Evolutionary conservation across 2,329 filamentous ascomycete genomes (phyloP).

Genomic region (Madurella fahalii): DNA sequence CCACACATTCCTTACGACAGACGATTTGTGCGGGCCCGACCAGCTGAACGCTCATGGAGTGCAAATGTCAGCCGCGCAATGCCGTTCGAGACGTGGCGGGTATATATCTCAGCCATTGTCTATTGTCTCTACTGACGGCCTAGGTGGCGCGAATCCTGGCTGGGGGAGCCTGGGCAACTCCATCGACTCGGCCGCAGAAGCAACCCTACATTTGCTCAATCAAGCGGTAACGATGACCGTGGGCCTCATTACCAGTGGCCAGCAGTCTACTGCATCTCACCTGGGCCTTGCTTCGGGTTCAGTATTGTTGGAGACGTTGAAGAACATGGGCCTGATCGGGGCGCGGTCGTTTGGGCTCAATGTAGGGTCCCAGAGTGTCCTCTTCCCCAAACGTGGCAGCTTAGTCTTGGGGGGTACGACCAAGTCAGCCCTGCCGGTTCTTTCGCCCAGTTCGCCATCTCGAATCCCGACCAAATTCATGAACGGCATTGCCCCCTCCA

Average conservation of each 20-base stretch:
- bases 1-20: conserved; percentile 7
- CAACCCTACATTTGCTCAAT: conserved; percentile 1
- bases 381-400: conserved; percentile 9
- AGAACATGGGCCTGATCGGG: conserved; percentile 8
- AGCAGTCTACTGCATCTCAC: conserved; percentile 13
- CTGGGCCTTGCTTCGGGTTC: conserved; percentile 12
- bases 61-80: conserved; percentile 3
- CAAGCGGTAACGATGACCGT: conserved; percentile 4
- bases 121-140: neutral
- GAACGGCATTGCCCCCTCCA: conserved; percentile 5
- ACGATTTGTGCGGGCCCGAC: conserved; percentile 5
- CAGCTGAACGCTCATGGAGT: conserved; percentile 4
- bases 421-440: conserved; percentile 6
- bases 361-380: conserved; percentile 16
- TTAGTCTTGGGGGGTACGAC: conserved; percentile 17
- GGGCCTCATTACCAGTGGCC: conserved; percentile 10
- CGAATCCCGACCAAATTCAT: neutral
- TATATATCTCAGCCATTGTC: neutral
- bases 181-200: conserved; percentile 5
- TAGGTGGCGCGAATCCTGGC: conserved; percentile 4
- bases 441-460: neutral
- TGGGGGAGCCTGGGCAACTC: conserved; percentile 8
- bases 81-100: conserved; percentile 14
- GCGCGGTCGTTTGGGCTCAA: conserved; percentile 16
- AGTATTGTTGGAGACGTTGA: conserved; percentile 1